phyloP scores from a whole-genome alignment of 352 stramenopile genomes.

The Blastocystis sp. region DNA sequence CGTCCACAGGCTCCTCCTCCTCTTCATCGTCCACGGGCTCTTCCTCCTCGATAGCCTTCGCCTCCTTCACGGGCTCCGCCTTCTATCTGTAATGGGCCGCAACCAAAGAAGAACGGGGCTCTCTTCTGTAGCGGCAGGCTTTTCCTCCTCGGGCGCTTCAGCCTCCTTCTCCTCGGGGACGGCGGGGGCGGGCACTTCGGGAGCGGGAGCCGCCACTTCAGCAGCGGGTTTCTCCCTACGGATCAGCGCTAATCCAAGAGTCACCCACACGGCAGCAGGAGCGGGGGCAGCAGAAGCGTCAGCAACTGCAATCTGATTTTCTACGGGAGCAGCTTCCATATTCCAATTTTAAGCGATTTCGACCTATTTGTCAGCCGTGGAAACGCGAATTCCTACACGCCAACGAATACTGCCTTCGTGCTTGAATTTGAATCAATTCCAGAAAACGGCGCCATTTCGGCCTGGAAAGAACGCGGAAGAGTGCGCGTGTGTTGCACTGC shows the following conservation, averaged over 20 bases:
- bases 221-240: slow-evolving; percentile 6
- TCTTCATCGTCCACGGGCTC: slow-evolving; percentile 19
- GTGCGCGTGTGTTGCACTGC: no score
- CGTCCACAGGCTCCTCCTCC: slow-evolving; percentile 12
- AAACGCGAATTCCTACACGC: not conserved
- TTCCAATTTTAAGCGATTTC: not conserved
- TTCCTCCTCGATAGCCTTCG: slow-evolving; percentile 7
- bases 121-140: not conserved
- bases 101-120: slow-evolving; percentile 3
- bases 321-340: slow-evolving; percentile 62
- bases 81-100: slow-evolving; percentile 4
- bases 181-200: not conserved
- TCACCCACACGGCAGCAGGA: not conserved
- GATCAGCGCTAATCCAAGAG: not conserved
- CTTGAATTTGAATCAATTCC: not conserved
- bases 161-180: slow-evolving; percentile 4
- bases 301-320: not conserved
- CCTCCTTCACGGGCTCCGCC: not conserved
- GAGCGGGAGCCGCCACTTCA: slow-evolving; percentile 21
- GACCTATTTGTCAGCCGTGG: not conserved
- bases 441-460: not conserved
- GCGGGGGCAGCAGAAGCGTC: not conserved
- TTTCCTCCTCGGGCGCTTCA: slow-evolving; percentile 2
- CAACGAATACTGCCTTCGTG: not conserved
- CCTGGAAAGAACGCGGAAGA: no score